Base-by-base conservation (phyloP, 805 yeast species). In the Yamadazyma olivae region DNA sequence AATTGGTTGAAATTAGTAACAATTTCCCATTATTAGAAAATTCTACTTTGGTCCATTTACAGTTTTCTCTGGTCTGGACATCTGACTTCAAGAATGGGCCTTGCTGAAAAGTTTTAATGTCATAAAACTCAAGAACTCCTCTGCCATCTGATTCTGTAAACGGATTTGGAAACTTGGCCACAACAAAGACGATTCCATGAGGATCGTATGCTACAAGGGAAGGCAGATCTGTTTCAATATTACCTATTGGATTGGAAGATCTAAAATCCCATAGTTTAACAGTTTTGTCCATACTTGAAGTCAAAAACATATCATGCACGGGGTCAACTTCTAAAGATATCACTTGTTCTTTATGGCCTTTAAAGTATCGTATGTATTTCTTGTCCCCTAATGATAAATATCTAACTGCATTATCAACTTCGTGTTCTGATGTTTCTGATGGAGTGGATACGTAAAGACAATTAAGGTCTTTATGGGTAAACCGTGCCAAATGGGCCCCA, bases 251-350 rank as follows among this genome's bases (percentile, higher is more conserved):
- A 39, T 75, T 70, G 1, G 85, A 67, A 0, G 83, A 68, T 46
- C 91, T 67, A 17, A 84, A 56, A 59, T 93, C 98, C 99, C 99
- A 93, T 5, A 85, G 47, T 44, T 93, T 76, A 1, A 89, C 84
- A 0, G 95, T 79, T 36, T 81, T 74, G 56, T 93, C 99, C 38
- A 74, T 56, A 0, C 95, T 75, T 0, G 90, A 71, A 28, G 85
- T 78, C 7, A 85, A 49, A 52, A 85, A 75, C 9, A 73, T 60
- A 50, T 82, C 89, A 37, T 72, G 71, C 4, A 75, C 65, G 0
- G 95, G 96, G 31, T 80, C 76, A 49, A 88, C 75, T 56, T 83
- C 88, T 4, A 93, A 57, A 6, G 78, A 73, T 4, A 76, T 74
- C 3, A 93, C 96, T 42, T 79, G 74, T 10, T 77, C 85, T 33